A percentile compares a stretch with the other conserved stretches of the same genome.
These are phyloP conservation scores for Gossypium herbaceum DNA, from an alignment of 345 rosid genomes.

Conservation along the genomic window DNA sequence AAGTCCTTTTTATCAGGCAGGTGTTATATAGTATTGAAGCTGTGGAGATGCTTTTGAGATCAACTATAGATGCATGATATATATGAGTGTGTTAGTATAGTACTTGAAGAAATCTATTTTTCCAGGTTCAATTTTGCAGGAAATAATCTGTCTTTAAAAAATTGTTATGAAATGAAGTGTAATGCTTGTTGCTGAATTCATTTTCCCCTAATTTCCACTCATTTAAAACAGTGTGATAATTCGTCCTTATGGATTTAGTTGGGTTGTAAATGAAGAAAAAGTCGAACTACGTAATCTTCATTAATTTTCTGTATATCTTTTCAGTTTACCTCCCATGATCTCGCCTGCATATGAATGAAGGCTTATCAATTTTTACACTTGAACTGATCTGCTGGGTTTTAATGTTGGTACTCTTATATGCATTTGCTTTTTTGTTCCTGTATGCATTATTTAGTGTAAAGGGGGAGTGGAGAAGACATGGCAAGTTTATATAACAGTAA, in stretches of 20 bases:
- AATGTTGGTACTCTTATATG: not conserved
- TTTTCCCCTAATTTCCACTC: not conserved
- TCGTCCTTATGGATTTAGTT: not conserved
- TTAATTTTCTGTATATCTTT: not conserved
- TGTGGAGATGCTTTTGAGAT: not conserved
- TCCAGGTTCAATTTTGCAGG: not conserved
- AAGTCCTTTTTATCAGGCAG: not conserved
- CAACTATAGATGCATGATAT: not conserved
- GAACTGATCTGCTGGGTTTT: not conserved
- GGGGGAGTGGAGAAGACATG: not conserved
- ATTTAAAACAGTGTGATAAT: not conserved
- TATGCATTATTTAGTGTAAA: constrained; percentile 1
- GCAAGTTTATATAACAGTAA: not conserved
- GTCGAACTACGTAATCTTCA: too few species aligned
- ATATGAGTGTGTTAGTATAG: not conserved
- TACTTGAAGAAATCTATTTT: not conserved
- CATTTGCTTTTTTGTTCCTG: not conserved
- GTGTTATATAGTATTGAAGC: not conserved
- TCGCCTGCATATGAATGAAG: not conserved
- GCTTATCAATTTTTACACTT: not conserved
- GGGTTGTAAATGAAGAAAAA: not conserved
- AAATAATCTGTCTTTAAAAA: not conserved
- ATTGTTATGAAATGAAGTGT: not conserved
- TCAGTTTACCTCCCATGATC: not conserved
- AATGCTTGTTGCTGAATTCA: not conserved